Evolutionary conservation across 176 grass and related monocot genomes (phyloP), one percentile per base, ranked within the genome.

Genomic region (Rhipidocladum racemiflorum): DNA sequence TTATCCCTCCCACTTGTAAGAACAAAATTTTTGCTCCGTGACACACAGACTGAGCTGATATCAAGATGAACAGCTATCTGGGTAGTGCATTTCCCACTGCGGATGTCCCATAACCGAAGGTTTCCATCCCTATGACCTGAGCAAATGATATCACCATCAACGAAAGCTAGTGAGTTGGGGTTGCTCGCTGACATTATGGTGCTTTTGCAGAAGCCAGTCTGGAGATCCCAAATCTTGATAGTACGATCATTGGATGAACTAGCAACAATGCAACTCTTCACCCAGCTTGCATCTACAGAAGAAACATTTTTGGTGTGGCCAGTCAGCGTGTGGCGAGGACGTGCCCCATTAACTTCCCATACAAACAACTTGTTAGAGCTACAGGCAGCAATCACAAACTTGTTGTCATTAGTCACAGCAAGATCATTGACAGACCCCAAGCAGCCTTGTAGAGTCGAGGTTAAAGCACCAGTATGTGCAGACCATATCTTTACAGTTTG

Each of bases 291-390:
- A 70, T 95, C 96, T 6, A 99, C 96, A 1, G 96, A 78, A 80
- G 88, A 95, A 74, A 99, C 96, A 68, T 93, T 93, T 75, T 93
- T 92, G 1, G 87, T 84, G 72, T 99, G 92, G 67, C 96, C 96
- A 61, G 96, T 99, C 49, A 99, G 73, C 27, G 92, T 95, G 81
- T 99, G 96, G 43, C 91, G 91, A 79, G 92, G 78, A 74, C 91
- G 83, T 32, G 85, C 96, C 15, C 87, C 91, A 83, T 81, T 95
- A 35, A 74, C 21, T 73, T 99, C 92, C 96, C 96, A 99, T 50
- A 93, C 92, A 84, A 91, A 99, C 51, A 99, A 64, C 83, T 99
- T 99, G 68, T 95, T 95, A n/a, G 96, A 93, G 87, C 96, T 95
- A 74, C 96, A 95, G 27, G 96, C 96, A 61, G 92, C 96, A 66